Base-by-base conservation (phyloP, 176 grass and related monocot genomes). In the Juncus effusus region DNA sequence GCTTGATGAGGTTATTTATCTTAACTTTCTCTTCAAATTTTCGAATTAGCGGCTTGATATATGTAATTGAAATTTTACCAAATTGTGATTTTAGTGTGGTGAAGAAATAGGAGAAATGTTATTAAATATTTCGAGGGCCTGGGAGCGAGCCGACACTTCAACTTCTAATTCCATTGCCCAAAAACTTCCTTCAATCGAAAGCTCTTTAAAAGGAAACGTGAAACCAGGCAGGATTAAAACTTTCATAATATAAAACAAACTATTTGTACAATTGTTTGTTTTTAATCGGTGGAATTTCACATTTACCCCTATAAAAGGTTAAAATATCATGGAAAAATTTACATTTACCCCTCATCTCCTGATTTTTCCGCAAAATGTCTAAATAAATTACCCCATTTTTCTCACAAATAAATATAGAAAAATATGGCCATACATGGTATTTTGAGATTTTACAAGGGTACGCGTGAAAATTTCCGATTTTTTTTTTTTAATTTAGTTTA, bases 41-140 rank as follows among this genome's bases (percentile, higher is more conserved):
- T 8, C 35, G 11, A 16, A 45, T 70, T 11, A 56, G 14, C 6
- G 1, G 45, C 55, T 7, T 28, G 6, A 70, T 57, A 41, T 5
- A 11, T 39, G 3, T 12, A 56, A 42, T 39, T 70, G n/a, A 41
- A 16, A 10, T 56, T 28, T 6, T 47, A 47, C 44, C 44, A 47
- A 47, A 39, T 61, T 54, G 52, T 68, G 44, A 68, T 54, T 13
- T 47, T 54, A 97, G 93, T 92, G 88, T 75, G 93, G 93, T 13
- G 74, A 84, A 65, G 85, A 89, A 19, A 70, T 92, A 1, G 88
- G 88, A 12, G 82, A 97, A 41, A 66, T 89, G 65, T 70, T 97
- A 40, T 59, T 97, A 75, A 86, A 92, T 76, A 67, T 97, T 44
- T 74, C 80, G 1, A 79, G 69, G 63, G 85, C 93, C 40, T 97